Evolutionary conservation across 352 stramenopile species (phyloP).

Genomic region (Phytophthora hybrid): DNA sequence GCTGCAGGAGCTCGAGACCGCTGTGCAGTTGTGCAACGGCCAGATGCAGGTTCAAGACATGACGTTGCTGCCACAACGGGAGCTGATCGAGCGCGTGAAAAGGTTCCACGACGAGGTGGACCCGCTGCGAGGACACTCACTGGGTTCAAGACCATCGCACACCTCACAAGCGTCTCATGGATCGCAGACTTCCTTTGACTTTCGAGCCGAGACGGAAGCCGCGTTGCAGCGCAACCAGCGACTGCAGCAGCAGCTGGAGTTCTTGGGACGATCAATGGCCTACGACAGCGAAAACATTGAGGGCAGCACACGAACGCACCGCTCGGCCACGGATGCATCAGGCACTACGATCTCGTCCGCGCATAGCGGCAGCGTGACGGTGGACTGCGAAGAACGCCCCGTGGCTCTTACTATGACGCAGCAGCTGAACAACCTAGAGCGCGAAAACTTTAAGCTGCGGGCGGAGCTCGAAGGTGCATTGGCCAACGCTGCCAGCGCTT

Average conservation of each 20-base stretch:
- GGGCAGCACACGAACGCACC: slow-evolving; percentile 27
- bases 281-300: slow-evolving; percentile 45
- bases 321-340: slow-evolving; percentile 57
- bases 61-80: slow-evolving; percentile 71
- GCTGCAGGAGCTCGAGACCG: slow-evolving; percentile 77
- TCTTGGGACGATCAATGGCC: slow-evolving; percentile 61
- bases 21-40: slow-evolving; percentile 73
- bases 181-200: slow-evolving; percentile 51
- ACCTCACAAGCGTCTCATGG: slow-evolving; percentile 6
- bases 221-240: slow-evolving; percentile 72
- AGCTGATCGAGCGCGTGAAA: slow-evolving; percentile 82
- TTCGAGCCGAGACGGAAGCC: slow-evolving; percentile 57
- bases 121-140: slow-evolving; percentile 34
- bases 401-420: slow-evolving; percentile 72
- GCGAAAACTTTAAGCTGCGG: slow-evolving; percentile 78
- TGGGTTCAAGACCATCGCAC: slow-evolving; percentile 30
- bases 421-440: slow-evolving; percentile 77
- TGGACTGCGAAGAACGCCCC: slow-evolving; percentile 40
- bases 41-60: slow-evolving; percentile 59
- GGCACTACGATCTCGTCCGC: slow-evolving; percentile 46
- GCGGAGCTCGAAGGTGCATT: slow-evolving; percentile 54
- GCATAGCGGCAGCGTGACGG: slow-evolving; percentile 33
- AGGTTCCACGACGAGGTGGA: slow-evolving; percentile 65
- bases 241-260: slow-evolving; percentile 71
- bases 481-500: slow-evolving; percentile 38